Evolutionary conservation across 1,284 basidiomycete species (phyloP), one percentile per base, ranked within the genome.

Genomic region (Exobasidium cylindrosporum): DNA sequence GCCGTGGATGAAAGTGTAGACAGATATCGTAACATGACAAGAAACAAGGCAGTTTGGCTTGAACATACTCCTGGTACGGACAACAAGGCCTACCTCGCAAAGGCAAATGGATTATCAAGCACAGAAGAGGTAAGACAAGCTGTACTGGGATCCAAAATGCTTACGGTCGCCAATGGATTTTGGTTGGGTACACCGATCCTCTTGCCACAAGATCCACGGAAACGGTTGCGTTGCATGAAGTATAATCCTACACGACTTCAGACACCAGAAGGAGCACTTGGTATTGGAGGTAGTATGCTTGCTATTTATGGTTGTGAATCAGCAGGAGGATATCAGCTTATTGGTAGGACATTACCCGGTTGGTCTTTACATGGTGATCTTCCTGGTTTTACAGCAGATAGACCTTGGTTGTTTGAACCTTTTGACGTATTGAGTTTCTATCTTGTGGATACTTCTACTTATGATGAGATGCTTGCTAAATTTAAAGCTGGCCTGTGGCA

Each of bases 241-340:
- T 82, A 82, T 72, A 82, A 82, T 49, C 82, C 82, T 0, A 78
- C 77, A 6, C 71, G 82, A 5, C 73, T 78, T 1, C 77, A 69
- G 63, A 82, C 0, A 82, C 88, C 31, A 86, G 87, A 0, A 84
- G 87, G 29, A 85, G 87, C 1, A 81, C 84, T 64, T 60, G 81
- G 64, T 57, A 70, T 52, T 45, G 0, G 83, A 85, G 64, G 72
- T 47, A 64, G 68, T 0, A 84, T 86, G 11, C 83, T 84, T 3
- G 85, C 85, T 2, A 87, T 88, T 61, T 89, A 88, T 67, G 87
- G 86, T 0, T 83, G 87, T 47, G 85, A 85, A 58, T 86, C 85
- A 2, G 87, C 87, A 0, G 87, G 87, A 23, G 86, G 86, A 0
- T 88, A 87, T 73, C 86, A 87, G 69, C 80, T 88, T 2, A 86